phyloP scores from a whole-genome alignment of 345 rosid genomes.

The Anastatica hierochuntica region DNA sequence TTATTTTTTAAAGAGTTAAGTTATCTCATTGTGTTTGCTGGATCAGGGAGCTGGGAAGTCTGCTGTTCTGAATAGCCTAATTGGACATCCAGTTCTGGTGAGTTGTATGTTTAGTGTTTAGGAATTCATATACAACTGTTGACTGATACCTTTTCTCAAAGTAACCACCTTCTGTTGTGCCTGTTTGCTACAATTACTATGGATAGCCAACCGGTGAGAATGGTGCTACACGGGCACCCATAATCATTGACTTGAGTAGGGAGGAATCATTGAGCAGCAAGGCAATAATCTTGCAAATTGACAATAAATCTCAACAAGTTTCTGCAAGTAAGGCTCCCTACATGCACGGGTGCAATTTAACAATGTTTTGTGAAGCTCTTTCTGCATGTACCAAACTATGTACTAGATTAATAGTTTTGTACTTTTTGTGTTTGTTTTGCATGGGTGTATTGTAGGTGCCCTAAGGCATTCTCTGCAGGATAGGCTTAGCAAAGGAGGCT shows the following conservation, averaged over 20 bases:
- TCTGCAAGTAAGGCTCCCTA: slow-evolving; percentile 64
- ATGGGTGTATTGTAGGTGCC: slow-evolving; percentile 50
- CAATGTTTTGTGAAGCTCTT: background rate
- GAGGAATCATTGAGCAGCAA: slow-evolving; percentile 75
- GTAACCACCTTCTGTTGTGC: background rate
- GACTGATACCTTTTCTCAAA: background rate
- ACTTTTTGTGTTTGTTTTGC: background rate
- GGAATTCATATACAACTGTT: background rate
- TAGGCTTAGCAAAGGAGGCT: slow-evolving; percentile 74
- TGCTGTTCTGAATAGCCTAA: slow-evolving; percentile 82
- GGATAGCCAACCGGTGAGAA: slow-evolving; percentile 92
- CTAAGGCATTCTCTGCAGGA: slow-evolving; percentile 87
- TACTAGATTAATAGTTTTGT: background rate
- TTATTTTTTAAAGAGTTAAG: too few species aligned
- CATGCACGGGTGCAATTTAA: background rate
- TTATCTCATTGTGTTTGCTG: slow-evolving; percentile 6
- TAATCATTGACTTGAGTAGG: slow-evolving; percentile 58
- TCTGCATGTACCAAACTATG: slow-evolving; percentile 1
- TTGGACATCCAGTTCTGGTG: slow-evolving; percentile 88
- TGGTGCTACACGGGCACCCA: slow-evolving; percentile 94
- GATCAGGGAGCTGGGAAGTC: slow-evolving; percentile 91
- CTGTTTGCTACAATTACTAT: slow-evolving; percentile 2
- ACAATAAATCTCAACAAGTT: slow-evolving; percentile 75
- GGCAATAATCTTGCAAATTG: slow-evolving; percentile 79
- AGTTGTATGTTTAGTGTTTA: slow-evolving; percentile 22